Conservation (phyloP, 2,329 filamentous ascomycete genomes). For the Aspergillus luchuensis region DNA sequence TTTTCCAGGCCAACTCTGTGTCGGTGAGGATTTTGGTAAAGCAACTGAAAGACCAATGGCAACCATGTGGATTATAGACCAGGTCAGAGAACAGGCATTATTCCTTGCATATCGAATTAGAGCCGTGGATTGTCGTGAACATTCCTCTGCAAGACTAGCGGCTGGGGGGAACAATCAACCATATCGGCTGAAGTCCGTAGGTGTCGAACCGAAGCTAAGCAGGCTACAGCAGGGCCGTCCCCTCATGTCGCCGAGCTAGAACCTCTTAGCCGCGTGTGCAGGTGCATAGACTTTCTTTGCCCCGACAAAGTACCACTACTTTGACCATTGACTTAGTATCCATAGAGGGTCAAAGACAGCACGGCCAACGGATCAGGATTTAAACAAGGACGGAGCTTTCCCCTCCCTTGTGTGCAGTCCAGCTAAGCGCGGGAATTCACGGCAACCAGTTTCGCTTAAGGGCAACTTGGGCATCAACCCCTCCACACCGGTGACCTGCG, state of each 20-base stretch:
- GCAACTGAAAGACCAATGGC: not conserved
- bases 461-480: constrained; percentile 25
- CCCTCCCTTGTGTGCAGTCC: not conserved
- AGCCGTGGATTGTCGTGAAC: not conserved
- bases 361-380: not conserved
- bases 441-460: constrained; percentile 22
- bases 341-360: not conserved
- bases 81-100: not conserved
- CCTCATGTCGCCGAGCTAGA: constrained; percentile 2
- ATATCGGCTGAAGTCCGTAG: constrained; percentile 5
- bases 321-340: not conserved
- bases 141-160: not conserved
- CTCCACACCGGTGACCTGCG: constrained; percentile 18
- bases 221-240: not conserved
- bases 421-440: constrained; percentile 20
- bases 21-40: constrained; percentile 9
- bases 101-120: constrained; percentile 5
- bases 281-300: constrained; percentile 1
- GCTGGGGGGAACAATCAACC: not conserved
- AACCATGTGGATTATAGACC: constrained; percentile 5
- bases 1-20: not conserved
- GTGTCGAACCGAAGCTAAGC: not conserved
- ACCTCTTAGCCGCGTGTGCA: constrained; percentile 5
- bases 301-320: not conserved
- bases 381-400: not conserved